These are phyloP conservation scores for Xylaria multiplex DNA, from an alignment of 2,329 filamentous ascomycete genomes.

Conservation along the genomic window DNA sequence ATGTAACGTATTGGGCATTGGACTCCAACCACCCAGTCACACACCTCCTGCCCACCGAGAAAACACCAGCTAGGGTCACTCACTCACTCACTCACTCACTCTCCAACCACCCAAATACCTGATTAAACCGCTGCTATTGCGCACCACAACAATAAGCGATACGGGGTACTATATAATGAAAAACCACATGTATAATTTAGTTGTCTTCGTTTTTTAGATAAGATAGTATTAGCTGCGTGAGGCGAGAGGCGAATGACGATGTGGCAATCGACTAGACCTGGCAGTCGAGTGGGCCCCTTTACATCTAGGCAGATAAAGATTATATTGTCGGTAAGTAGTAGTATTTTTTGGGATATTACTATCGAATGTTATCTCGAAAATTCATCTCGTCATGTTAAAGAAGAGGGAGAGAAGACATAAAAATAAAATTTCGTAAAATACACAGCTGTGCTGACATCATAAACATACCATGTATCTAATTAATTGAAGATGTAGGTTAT, in stretches of 20 bases:
- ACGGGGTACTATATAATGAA: not conserved
- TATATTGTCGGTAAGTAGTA: not conserved
- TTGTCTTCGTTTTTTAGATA: not conserved
- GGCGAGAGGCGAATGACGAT: conserved; percentile 35
- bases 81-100: not conserved
- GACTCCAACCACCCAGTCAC: conserved; percentile 31
- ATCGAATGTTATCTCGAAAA: not conserved
- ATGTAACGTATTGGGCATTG: conserved; percentile 18
- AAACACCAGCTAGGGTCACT: conserved; percentile 11
- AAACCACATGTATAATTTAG: not conserved
- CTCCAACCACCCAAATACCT: conserved; percentile 28
- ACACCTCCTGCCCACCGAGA: conserved; percentile 31
- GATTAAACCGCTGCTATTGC: conserved; percentile 2
- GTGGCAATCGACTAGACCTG: conserved; percentile 30
- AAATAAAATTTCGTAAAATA: not conserved
- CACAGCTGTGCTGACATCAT: not conserved
- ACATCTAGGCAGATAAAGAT: not conserved
- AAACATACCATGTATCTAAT: not conserved
- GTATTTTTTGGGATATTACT: not conserved
- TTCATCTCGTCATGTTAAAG: not conserved
- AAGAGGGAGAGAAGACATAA: not conserved
- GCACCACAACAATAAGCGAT: conserved; percentile 8
- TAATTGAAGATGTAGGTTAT: not conserved
- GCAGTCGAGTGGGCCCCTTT: conserved; percentile 22
- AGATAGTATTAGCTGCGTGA: conserved; percentile 11